A percentile compares a stretch with the other conserved stretches of the same genome.
Evolutionary conservation across 768 basidiomycete genomes (phyloP).

Genomic region (Trametes coccinea): DNA sequence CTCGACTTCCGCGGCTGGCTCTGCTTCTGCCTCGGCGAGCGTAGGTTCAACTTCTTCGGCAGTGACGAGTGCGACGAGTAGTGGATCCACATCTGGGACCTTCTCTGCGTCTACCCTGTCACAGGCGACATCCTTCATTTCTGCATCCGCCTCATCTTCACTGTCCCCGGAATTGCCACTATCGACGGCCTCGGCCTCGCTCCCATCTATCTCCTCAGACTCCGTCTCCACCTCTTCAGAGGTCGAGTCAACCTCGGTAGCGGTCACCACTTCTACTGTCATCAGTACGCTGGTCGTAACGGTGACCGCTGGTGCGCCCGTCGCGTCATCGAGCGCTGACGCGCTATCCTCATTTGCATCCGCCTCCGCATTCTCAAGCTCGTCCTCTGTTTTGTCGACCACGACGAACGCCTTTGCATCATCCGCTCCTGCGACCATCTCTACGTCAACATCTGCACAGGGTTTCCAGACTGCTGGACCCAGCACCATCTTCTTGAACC

Average conservation of each 20-base stretch:
- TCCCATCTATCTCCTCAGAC: not conserved
- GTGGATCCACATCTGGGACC: slow-evolving; percentile 28
- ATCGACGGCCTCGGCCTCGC: not conserved
- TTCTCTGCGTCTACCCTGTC: slow-evolving; percentile 5
- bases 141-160: not conserved
- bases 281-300: slow-evolving; percentile 31
- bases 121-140: not conserved
- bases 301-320: slow-evolving; percentile 17
- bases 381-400: not conserved
- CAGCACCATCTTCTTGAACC: slow-evolving; percentile 16
- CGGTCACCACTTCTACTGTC: slow-evolving; percentile 23
- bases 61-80: slow-evolving; percentile 29
- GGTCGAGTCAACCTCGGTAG: not conserved
- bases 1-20: not conserved
- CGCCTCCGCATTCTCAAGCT: not conserved
- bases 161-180: not conserved
- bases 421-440: not conserved
- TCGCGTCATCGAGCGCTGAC: not conserved
- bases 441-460: slow-evolving; percentile 1
- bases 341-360: not conserved
- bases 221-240: too few species aligned
- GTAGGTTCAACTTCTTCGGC: not conserved
- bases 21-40: slow-evolving; percentile 53
- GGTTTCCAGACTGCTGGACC: not conserved
- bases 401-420: not conserved